Base-by-base conservation (phyloP, 129 eudicot genomes). In the Flaveria trinervia region DNA sequence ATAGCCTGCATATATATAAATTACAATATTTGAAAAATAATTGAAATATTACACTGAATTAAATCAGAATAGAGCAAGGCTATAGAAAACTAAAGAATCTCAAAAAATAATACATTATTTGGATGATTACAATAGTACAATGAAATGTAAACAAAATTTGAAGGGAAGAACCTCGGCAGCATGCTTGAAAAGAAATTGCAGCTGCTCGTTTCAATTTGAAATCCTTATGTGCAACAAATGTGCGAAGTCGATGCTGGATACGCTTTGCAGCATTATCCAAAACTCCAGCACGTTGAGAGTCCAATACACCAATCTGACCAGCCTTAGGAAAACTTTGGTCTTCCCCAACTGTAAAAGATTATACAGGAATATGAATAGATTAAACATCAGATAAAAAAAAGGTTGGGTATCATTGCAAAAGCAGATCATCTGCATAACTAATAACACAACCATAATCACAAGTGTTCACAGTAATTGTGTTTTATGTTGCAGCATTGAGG, bases 271-370 rank as follows among this genome's bases (percentile, higher is more conserved):
- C 92, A 70, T 80, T 70, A 82, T 94, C 97, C 83, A 94, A 85
- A 79, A 91, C 97, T 81, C 83, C 97, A 3, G 96, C 90, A 33
- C 99, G 92, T 73, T 89, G 92, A 36, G 93, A 82, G 81, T 94
- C 99, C 79, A 94, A 74, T 48, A 94, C 85, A 79, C 93, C 99
- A 43, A 94, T 94, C 85, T 94, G 99, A 55, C 99, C 99, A 60
- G 99, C 97, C 99, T 85, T 25, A 94, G 92, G 65, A 94, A 94
- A 68, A 94, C 97, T 88, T 94, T 94, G 50, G 92, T 87, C 82
- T 85, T 94, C 44, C 99, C 99, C 81, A 94, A 76, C 99, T 94
- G 85, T 55, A 75, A 49, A 82, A 73, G 46, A 78, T 46, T 9
- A 50, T 30, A 23, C 36, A 20, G 7, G 33, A 22, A 51, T 23